Conservation (phyloP, 768 basidiomycete species). For the Gymnopilus junonius region DNA sequence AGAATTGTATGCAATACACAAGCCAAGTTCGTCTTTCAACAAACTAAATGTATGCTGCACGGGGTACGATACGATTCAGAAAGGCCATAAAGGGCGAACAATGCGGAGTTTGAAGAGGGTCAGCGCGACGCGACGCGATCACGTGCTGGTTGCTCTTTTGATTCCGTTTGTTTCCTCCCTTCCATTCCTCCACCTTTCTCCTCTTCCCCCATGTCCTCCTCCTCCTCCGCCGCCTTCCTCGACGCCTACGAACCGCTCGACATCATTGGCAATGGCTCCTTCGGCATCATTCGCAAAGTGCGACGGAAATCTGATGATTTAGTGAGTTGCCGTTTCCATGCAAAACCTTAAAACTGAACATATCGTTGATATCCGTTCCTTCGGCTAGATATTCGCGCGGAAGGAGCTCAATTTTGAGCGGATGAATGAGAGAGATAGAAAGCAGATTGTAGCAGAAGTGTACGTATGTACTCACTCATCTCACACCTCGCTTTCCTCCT, state of each 20-base stretch:
- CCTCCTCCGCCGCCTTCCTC: constrained; percentile 45
- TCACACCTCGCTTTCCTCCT: background rate
- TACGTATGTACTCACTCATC: constrained; percentile 46
- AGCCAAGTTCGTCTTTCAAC: too few relatives aligned
- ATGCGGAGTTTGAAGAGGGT: background rate
- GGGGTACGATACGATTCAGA: too few relatives aligned
- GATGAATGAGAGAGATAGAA: constrained; percentile 94
- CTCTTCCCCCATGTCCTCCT: background rate
- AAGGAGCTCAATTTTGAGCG: constrained; percentile 98
- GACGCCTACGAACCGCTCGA: constrained; percentile 87
- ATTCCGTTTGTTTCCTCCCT: background rate
- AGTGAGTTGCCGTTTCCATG: constrained; percentile 48
- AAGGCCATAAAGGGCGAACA: too few relatives aligned
- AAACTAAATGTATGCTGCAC: too few relatives aligned
- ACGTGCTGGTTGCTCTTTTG: constrained; percentile 7
- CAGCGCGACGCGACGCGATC: constrained; percentile 13
- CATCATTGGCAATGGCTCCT: constrained; percentile 94
- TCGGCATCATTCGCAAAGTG: constrained; percentile 97
- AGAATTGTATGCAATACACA: too few relatives aligned
- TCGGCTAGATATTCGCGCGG: constrained; percentile 72
- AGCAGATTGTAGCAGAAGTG: constrained; percentile 99
- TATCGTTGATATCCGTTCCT: background rate
- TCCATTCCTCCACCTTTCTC: background rate
- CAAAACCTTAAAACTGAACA: background rate
- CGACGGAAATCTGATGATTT: constrained; percentile 79